Evolutionary conservation across 2,329 filamentous ascomycete genomes (phyloP).

Genomic region (Hypocrella siamensis): DNA sequence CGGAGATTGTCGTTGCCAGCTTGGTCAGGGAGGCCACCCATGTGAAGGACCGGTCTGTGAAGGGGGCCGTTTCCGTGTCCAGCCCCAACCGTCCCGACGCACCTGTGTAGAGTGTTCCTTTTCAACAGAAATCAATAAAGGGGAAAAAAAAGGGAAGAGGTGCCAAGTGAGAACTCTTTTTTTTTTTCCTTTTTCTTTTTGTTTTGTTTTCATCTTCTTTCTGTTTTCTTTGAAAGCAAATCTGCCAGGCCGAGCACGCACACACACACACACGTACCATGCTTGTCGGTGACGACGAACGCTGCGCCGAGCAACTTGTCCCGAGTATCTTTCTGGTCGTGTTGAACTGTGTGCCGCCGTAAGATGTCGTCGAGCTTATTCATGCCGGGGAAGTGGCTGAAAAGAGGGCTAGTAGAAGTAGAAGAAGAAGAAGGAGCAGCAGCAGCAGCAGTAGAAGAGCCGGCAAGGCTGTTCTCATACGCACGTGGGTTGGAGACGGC

Average conservation of each 20-base stretch:
- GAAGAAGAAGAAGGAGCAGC: too few relatives aligned
- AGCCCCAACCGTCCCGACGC: conserved; percentile 19
- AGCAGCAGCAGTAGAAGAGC: neutral
- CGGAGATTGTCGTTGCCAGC: conserved; percentile 18
- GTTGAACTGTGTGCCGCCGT: conserved; percentile 12
- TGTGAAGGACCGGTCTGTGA: conserved; percentile 16
- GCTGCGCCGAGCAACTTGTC: conserved; percentile 20
- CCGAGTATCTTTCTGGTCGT: conserved; percentile 12
- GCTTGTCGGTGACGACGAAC: conserved; percentile 16
- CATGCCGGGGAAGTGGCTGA: conserved; percentile 9
- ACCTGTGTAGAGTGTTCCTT: conserved; percentile 19
- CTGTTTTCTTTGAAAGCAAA: neutral
- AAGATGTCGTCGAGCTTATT: conserved; percentile 15
- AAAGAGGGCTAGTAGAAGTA: too few relatives aligned
- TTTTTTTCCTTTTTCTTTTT: neutral
- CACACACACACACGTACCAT: conserved; percentile 15
- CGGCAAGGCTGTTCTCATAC: too few relatives aligned
- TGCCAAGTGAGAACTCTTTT: neutral
- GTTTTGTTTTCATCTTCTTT: neutral
- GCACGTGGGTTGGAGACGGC: too few relatives aligned
- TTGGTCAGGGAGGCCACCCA: conserved; percentile 28
- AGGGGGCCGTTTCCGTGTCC: conserved; percentile 12
- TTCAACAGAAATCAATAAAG: neutral
- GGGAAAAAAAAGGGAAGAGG: neutral
- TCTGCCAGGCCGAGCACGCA: too few relatives aligned